These are phyloP conservation scores for Dactylellina haptotyla DNA, from an alignment of 2,329 filamentous ascomycete species.

Conservation along the genomic window DNA sequence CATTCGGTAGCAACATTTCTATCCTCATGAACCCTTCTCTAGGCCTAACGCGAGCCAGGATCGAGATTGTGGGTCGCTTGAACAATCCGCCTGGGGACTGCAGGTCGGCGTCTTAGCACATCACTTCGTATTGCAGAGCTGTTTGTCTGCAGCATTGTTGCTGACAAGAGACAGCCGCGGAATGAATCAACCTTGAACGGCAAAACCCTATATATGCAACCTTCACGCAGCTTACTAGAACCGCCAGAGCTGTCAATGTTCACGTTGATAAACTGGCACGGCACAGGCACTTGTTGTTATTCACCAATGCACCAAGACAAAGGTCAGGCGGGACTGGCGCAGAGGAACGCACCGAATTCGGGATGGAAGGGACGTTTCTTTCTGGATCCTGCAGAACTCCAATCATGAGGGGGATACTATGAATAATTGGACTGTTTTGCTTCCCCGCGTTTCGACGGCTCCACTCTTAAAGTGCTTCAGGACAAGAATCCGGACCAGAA, in stretches of 20 bases:
- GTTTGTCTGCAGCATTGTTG: constrained; percentile 25
- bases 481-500: constrained; percentile 14
- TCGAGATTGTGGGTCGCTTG: constrained; percentile 49
- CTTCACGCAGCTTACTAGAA: constrained; percentile 17
- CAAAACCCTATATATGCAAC: constrained; percentile 48
- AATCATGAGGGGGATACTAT: constrained; percentile 7
- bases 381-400: constrained; percentile 12
- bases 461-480: constrained; percentile 17
- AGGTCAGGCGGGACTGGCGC: constrained; percentile 26
- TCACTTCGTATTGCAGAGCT: constrained; percentile 52
- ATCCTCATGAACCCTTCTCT: constrained; percentile 11
- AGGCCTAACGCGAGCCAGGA: constrained; percentile 26
- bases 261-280: constrained; percentile 21
- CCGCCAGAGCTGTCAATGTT: constrained; percentile 23
- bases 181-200: constrained; percentile 25
- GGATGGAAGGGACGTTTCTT: constrained; percentile 28
- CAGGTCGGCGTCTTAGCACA: constrained; percentile 48
- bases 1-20: constrained; percentile 20
- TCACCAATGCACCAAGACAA: constrained; percentile 10
- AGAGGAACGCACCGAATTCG: constrained; percentile 27
- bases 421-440: constrained; percentile 24
- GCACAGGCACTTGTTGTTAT: constrained; percentile 24
- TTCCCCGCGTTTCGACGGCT: constrained; percentile 54
- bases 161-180: constrained; percentile 12
- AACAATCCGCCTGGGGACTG: constrained; percentile 46